A percentile compares a stretch with the other conserved stretches of the same genome.
These are phyloP conservation scores for Rhypophila decipiens DNA, from an alignment of 495 filamentous ascomycete genomes.

Conservation along the genomic window DNA sequence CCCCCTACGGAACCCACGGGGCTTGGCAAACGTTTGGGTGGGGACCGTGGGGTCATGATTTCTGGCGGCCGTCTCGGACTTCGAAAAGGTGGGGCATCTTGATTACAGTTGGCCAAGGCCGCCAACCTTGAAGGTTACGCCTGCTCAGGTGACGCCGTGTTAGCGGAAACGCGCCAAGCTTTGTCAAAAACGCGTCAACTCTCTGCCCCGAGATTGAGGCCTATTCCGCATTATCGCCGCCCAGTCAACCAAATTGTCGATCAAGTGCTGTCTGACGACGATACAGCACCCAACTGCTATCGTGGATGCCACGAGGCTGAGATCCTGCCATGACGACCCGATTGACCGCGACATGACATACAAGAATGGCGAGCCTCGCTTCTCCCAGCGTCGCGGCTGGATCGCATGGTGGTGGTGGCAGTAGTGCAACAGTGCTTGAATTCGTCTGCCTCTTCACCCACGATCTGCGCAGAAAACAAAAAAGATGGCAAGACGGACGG, in stretches of 20 bases:
- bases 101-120: too few relatives aligned
- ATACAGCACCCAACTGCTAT: too few relatives aligned
- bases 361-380: conserved; percentile 14
- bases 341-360: conserved; percentile 4
- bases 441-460: conserved; percentile 80
- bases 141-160: conserved; percentile 15
- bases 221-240: neutral
- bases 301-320: too few relatives aligned
- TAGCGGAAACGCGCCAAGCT: conserved; percentile 8
- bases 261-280: too few relatives aligned
- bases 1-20: too few relatives aligned
- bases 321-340: conserved; percentile 4
- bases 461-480: conserved; percentile 78
- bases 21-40: too few relatives aligned
- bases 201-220: neutral
- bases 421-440: conserved; percentile 62
- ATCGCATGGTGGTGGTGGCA: conserved; percentile 1
- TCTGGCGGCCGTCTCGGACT: too few relatives aligned
- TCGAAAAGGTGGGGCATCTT: too few relatives aligned
- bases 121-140: too few relatives aligned
- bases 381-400: conserved; percentile 11
- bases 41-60: too few relatives aligned
- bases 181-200: conserved; percentile 9
- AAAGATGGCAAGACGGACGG: conserved; percentile 88
- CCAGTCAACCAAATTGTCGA: neutral